Conservation (phyloP, 2,329 filamentous ascomycete species). For the Pseudocercospora fuligena region DNA sequence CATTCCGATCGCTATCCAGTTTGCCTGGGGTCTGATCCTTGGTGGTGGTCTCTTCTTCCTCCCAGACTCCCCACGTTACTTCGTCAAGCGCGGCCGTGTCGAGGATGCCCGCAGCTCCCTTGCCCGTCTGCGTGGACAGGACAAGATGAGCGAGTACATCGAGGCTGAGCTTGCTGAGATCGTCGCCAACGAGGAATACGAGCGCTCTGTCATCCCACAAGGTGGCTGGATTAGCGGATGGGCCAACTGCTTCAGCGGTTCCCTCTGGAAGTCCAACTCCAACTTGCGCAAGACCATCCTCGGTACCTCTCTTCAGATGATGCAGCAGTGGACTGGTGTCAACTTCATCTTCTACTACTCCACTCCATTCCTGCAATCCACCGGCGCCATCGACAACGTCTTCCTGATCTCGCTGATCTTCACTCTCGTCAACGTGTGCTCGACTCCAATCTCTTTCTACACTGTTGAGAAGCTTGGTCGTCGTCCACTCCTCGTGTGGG, state of each 20-base stretch:
- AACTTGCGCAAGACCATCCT: slow-evolving; percentile 55
- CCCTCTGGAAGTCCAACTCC: slow-evolving; percentile 56
- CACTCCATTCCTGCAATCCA: slow-evolving; percentile 80
- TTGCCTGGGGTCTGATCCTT: slow-evolving; percentile 79
- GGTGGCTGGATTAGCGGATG: slow-evolving; percentile 70
- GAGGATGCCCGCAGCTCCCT: slow-evolving; percentile 68
- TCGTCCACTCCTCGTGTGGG: slow-evolving; percentile 77
- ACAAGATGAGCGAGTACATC: slow-evolving; percentile 73
- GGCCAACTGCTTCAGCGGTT: slow-evolving; percentile 66
- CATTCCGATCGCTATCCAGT: slow-evolving; percentile 79
- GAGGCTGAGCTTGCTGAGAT: slow-evolving; percentile 82
- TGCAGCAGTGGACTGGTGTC: slow-evolving; percentile 72
- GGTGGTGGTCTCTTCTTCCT: slow-evolving; percentile 73
- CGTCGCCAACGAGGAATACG: slow-evolving; percentile 86
- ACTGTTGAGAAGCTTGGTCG: slow-evolving; percentile 82
- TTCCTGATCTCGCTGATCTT: slow-evolving; percentile 87
- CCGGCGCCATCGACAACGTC: slow-evolving; percentile 74
- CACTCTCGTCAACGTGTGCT: slow-evolving; percentile 84
- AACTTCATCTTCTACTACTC: slow-evolving; percentile 85
- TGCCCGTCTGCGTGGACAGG: slow-evolving; percentile 73
- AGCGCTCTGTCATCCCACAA: slow-evolving; percentile 69
- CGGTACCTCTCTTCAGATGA: slow-evolving; percentile 55
- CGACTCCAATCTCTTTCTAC: slow-evolving; percentile 86
- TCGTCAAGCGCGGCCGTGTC: slow-evolving; percentile 75
- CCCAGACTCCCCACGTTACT: slow-evolving; percentile 85